A percentile compares a stretch with the other conserved stretches of the same genome.
phyloP scores from a whole-genome alignment of 768 basidiomycete species.

The Suillus spraguei region DNA sequence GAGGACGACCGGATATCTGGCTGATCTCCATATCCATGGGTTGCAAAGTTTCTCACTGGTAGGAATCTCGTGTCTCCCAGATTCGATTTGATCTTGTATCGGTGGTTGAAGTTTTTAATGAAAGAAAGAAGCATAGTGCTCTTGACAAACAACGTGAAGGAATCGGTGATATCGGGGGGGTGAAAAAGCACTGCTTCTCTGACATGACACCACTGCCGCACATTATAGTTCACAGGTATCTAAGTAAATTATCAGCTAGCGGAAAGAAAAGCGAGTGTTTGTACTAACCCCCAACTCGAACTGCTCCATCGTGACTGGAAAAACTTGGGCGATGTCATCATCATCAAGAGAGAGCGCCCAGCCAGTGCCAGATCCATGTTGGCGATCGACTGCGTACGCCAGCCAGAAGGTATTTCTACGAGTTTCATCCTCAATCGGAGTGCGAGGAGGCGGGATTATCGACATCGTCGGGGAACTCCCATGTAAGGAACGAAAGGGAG shows the following conservation, averaged over 20 bases:
- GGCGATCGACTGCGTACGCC: conserved; percentile 68
- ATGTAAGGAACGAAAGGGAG: conserved; percentile 68
- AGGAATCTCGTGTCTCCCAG: conserved; percentile 56
- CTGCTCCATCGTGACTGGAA: conserved; percentile 62
- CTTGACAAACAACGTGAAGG: conserved; percentile 74
- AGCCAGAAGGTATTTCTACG: conserved; percentile 77
- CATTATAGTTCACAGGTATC: conserved; percentile 49
- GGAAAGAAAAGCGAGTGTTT: conserved; percentile 5
- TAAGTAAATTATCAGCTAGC: conserved; percentile 24
- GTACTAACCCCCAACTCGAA: conserved; percentile 61
- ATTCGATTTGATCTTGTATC: conserved; percentile 63
- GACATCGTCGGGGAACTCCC: conserved; percentile 58
- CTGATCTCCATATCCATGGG: conserved; percentile 37
- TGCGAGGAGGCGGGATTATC: conserved; percentile 59
- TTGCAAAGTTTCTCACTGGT: conserved; percentile 34
- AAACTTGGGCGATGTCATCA: conserved; percentile 69
- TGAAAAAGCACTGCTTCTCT: conserved; percentile 62
- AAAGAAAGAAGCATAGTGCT: conserved; percentile 62
- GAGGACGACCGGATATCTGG: conserved; percentile 62
- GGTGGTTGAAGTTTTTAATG: conserved; percentile 66
- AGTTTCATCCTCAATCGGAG: conserved; percentile 68
- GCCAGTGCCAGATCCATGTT: conserved; percentile 66
- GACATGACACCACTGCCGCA: conserved; percentile 70
- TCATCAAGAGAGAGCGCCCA: conserved; percentile 77
- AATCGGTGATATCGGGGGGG: conserved; percentile 63